A percentile compares a stretch with the other conserved stretches of the same genome.
phyloP scores from a whole-genome alignment of 441 rosid genomes.

The Kokia cookei region DNA sequence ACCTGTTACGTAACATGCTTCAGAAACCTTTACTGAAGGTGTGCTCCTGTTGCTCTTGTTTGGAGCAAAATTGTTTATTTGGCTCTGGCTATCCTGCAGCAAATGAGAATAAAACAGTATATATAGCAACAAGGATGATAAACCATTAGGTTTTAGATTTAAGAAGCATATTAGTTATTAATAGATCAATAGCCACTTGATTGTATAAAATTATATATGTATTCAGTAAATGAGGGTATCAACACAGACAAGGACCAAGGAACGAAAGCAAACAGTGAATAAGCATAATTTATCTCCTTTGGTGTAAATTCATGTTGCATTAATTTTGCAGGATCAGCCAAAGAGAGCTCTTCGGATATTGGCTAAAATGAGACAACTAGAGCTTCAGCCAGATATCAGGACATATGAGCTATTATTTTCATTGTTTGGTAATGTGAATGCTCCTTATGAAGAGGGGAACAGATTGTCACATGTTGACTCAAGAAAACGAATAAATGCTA shows the following conservation, averaged over 20 bases:
- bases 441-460: conserved; percentile 67
- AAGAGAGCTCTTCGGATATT: conserved; percentile 65
- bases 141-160: conserved; percentile 1
- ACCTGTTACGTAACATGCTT: not conserved
- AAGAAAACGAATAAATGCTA: conserved; percentile 63
- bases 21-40: not conserved
- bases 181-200: not conserved
- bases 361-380: conserved; percentile 66
- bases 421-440: conserved; percentile 66
- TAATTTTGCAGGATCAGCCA: conserved; percentile 63
- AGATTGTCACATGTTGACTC: conserved; percentile 49
- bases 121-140: not conserved
- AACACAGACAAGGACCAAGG: not conserved
- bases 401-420: conserved; percentile 76
- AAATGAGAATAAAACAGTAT: not conserved
- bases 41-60: not conserved
- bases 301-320: not conserved
- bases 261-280: not conserved
- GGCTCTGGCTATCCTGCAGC: not conserved
- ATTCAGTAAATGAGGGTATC: not conserved
- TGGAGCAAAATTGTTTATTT: not conserved
- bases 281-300: not conserved
- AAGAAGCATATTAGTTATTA: not conserved
- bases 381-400: conserved; percentile 48
- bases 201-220: not conserved